Base-by-base conservation (phyloP, 192 early-diverging fungal genomes). In the Dimargaris verticillata region DNA sequence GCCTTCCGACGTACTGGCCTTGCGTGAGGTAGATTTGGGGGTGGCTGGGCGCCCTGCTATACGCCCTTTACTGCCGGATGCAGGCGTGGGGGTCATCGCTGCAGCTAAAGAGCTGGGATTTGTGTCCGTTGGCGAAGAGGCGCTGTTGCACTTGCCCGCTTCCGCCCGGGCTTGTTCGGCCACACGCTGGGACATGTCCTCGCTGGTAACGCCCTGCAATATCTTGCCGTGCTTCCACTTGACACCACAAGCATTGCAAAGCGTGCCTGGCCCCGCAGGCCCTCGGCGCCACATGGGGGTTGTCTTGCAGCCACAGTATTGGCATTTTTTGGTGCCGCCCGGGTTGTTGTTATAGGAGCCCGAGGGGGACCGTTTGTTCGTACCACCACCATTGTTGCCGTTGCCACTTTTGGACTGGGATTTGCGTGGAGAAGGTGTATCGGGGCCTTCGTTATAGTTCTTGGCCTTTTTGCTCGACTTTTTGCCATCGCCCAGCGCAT, bases 161-260 rank as follows among this genome's bases (percentile, higher is more conserved):
- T 38, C 57, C 41, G n/a, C 18, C 3, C n/a, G 38, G n/a, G 24
- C 26, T 55, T 33, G 53, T 38, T 59, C 41, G n/a, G 29, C 57
- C 25, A 59, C 29, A 20, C 29, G 12, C 57, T 41, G 57, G 42
- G 41, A 28, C 41, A 44, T 59, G n/a, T 44, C 57, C 20, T 59
- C 57, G 26, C 53, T 55, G 38, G 57, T 59, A 11, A 43, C 28
- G 26, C 57, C 57, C 57, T 67, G 66, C 12, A 84, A 51, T 28
- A 88, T 85, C 61, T 88, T 89, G 52, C 87, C 87, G 53, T 83
- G 75, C 54, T 85, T 87, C 86, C 86, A 88, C 61, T 87, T 87
- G 13, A 88, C 86, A 12, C 86, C 86, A 61, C 86, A 88, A 0
- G 84, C 84, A 65, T 88, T 88, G 61, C 86, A 88, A 5, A 88